Conservation (phyloP, 768 basidiomycete species). For the Hysterangium stoloniferum region DNA sequence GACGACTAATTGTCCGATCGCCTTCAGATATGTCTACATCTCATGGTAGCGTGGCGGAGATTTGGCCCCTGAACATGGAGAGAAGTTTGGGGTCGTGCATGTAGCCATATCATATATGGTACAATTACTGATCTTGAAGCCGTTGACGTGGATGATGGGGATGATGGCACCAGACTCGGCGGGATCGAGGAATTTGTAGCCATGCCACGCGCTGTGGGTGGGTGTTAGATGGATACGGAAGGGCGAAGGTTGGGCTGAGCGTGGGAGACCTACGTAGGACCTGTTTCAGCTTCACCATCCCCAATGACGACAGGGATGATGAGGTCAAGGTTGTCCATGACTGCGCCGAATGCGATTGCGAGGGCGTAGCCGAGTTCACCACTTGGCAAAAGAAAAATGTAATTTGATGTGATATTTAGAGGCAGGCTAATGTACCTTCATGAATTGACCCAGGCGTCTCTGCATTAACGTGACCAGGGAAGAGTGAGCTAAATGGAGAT, state of each 20-base stretch:
- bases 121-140: constrained; percentile 86
- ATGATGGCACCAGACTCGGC: constrained; percentile 84
- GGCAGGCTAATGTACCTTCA: constrained; percentile 54
- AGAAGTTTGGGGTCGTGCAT: constrained; percentile 85
- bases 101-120: constrained; percentile 82
- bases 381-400: background rate
- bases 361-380: constrained; percentile 88
- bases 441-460: constrained; percentile 87
- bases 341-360: constrained; percentile 76
- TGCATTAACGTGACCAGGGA: constrained; percentile 72
- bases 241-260: too few species aligned
- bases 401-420: background rate
- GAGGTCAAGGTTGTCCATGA: constrained; percentile 87
- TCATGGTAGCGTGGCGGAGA: too few species aligned
- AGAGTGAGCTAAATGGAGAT: too few species aligned
- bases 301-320: constrained; percentile 79
- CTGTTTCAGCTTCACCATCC: constrained; percentile 81
- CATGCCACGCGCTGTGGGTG: constrained; percentile 60
- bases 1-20: too few species aligned
- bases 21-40: too few species aligned
- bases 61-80: constrained; percentile 71
- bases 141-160: constrained; percentile 84
- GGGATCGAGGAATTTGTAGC: constrained; percentile 86
- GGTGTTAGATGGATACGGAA: background rate
- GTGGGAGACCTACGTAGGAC: constrained; percentile 45